Evolutionary conservation across 2,329 filamentous ascomycete genomes (phyloP), one percentile per base, ranked within the genome.

Genomic region (Tolypocladium sp.): DNA sequence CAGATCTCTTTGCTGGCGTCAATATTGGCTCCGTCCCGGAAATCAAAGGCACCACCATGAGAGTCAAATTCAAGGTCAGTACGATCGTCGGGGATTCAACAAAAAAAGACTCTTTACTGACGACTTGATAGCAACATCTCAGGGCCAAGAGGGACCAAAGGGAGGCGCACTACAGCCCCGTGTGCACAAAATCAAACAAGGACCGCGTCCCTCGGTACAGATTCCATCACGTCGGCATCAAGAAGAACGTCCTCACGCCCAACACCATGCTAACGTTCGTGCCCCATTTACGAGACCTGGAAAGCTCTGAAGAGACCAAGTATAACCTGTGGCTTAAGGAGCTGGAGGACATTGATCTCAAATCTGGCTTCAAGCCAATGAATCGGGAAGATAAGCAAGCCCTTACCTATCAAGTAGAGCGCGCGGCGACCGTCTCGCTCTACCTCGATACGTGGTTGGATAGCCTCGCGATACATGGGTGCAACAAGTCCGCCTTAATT

Each of bases 251-350:
- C 41, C 73, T 85, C 37, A 82, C 82, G 0, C 81, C 82, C 4
- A 83, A 84, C 65, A 84, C 82, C 1, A 82, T 82, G 74, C 74
- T 85, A 57, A 83, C 80, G 38, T 85, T 84, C 66, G 81, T 85
- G 17, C 83, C 83, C 17, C 82, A 85, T 67, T 70, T 85, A 56
- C 77, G 81, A 57, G 83, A 86, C 62, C 71, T 85, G 35, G 78
- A 82, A 54, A 79, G 78, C 30, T 77, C 78, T n/a, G 82, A 84
- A 65, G 82, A 84, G 65, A 73, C 74, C 17, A 76, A 79, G 61
- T 84, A 84, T 64, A 78, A 79, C 59, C 69, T 76, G 22, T 85
- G 82, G 82, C 75, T 85, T 15, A 76, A 81, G 62, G 81, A 84
- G 63, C 70, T 86, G 13, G 80, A 84, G 62, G 78, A 77, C 40